Evolutionary conservation across 306 rosid genomes (phyloP).

Genomic region (Pterocarpus macrocarpus): DNA sequence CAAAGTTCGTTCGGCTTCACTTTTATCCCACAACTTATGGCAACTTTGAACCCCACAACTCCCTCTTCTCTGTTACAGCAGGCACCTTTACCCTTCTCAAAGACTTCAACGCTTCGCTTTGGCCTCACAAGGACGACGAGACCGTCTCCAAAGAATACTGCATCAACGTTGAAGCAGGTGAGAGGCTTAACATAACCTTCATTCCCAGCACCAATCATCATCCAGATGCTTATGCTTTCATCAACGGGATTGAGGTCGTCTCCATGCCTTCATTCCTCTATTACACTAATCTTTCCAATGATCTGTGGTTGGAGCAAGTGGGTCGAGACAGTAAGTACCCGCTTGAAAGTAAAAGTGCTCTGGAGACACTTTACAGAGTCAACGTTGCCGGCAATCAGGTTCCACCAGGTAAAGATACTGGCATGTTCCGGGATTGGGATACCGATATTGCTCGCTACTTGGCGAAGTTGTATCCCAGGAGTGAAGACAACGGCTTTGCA

Average conservation of each 20-base stretch:
- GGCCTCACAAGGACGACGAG: neutral
- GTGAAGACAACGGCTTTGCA: too few species aligned
- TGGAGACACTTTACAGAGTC: constrained; percentile 26
- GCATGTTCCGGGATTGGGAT: constrained; percentile 38
- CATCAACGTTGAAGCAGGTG: constrained; percentile 8
- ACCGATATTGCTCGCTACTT: neutral
- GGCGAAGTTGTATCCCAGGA: too few species aligned
- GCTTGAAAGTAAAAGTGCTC: neutral
- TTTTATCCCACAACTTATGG: constrained; percentile 17
- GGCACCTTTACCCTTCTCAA: constrained; percentile 49
- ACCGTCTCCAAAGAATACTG: constrained; percentile 42
- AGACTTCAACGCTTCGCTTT: constrained; percentile 51
- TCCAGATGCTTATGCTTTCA: constrained; percentile 50
- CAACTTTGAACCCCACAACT: neutral
- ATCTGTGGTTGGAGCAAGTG: fast-evolving
- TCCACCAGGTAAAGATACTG: neutral
- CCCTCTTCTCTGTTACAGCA: constrained; percentile 59
- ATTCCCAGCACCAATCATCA: constrained; percentile 24
- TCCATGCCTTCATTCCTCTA: constrained; percentile 69
- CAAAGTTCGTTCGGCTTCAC: constrained; percentile 54
- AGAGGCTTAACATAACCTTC: constrained; percentile 54
- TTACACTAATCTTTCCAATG: neutral
- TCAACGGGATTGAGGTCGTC: constrained; percentile 69
- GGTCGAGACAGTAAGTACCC: fast-evolving
- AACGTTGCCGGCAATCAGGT: neutral